Percentiles rank a stretch among this genome's conserved stretches.
phyloP scores from a whole-genome alignment of 345 rosid species.

The Syzygium jambos region DNA sequence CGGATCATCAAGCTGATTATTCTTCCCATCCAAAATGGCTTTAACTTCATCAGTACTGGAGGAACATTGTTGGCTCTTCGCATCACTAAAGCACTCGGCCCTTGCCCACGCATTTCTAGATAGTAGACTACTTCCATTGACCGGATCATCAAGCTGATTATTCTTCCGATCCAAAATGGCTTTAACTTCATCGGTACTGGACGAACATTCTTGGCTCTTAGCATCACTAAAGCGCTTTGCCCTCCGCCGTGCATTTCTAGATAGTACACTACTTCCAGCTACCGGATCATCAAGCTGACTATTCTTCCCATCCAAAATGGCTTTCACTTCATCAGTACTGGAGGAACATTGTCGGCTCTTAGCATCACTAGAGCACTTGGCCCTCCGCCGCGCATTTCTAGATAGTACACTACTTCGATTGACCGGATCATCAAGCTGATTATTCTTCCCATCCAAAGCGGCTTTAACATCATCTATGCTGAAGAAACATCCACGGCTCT shows the following conservation, averaged over 20 bases:
- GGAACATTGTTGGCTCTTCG: neutral
- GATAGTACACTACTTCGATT: too few species aligned
- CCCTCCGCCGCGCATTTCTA: too few species aligned
- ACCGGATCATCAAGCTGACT: neutral
- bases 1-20: neutral
- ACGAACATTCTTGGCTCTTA: neutral
- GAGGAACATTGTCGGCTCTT: constrained; percentile 15
- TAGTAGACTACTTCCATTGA: neutral
- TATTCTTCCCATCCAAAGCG: too few species aligned
- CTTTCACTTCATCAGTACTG: constrained; percentile 1
- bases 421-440: neutral
- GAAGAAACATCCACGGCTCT: neutral
- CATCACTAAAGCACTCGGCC: neutral
- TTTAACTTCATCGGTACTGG: neutral
- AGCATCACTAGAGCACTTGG: neutral
- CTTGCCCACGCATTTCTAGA: neutral
- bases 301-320: neutral
- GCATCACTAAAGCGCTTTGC: neutral
- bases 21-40: neutral
- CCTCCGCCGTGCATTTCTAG: neutral
- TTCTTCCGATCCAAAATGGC: neutral
- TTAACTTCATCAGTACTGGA: neutral
- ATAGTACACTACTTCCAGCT: neutral
- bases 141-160: neutral
- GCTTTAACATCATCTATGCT: too few species aligned